Evolutionary conservation across 495 filamentous ascomycete genomes (phyloP).

Genomic region (Oidiodendron maius): DNA sequence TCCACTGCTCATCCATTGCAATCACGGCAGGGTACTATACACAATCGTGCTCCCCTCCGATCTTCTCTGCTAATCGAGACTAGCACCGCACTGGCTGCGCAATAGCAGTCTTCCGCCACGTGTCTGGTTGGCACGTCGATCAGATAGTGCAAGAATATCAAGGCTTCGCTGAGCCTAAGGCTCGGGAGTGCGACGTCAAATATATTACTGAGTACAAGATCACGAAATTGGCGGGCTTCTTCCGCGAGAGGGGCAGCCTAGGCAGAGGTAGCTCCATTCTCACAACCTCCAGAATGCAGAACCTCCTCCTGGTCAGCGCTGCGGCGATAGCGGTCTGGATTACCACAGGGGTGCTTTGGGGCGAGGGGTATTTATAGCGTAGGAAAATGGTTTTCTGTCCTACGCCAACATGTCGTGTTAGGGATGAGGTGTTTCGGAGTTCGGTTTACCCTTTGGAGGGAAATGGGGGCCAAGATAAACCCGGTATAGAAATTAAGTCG

Average conservation of each 20-base stretch:
- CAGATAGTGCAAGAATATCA: constrained; percentile 62
- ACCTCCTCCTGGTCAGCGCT: constrained; percentile 1
- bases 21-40: constrained; percentile 66
- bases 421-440: not conserved
- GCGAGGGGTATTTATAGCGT: not conserved
- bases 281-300: constrained; percentile 5
- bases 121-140: constrained; percentile 50
- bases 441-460: not conserved
- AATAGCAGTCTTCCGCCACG: constrained; percentile 62
- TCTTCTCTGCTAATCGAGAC: constrained; percentile 16
- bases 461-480: not conserved
- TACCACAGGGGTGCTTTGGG: constrained; percentile 5
- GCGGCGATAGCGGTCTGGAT: constrained; percentile 6
- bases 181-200: constrained; percentile 42
- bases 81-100: constrained; percentile 83
- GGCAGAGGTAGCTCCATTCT: not conserved
- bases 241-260: not conserved
- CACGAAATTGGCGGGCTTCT: constrained; percentile 13
- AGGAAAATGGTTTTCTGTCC: not conserved
- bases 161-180: constrained; percentile 59
- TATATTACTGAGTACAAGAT: constrained; percentile 33
- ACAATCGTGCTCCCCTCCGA: not conserved
- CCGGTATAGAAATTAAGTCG: constrained; percentile 8
- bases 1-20: constrained; percentile 79
- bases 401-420: not conserved